Evolutionary conservation across 768 basidiomycete genomes (phyloP).

Genomic region (Xerocomellus dryophilus): DNA sequence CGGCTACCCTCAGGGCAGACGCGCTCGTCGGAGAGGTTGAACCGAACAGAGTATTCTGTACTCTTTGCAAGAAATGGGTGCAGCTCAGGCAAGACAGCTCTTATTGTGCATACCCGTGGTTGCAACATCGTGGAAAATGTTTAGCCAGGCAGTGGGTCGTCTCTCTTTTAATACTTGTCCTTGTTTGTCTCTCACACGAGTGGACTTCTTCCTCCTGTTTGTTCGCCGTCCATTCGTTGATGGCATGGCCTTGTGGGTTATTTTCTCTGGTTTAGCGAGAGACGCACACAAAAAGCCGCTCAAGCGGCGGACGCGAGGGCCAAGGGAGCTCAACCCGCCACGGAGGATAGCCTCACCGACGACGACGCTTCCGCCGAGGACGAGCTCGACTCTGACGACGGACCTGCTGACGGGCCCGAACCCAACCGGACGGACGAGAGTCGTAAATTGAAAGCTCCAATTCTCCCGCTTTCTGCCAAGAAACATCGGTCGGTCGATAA

Average conservation of each 20-base stretch:
- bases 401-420: conserved; percentile 22
- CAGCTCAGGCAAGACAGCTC: conserved; percentile 75
- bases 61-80: conserved; percentile 77
- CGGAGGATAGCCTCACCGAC: conserved; percentile 30
- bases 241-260: background rate
- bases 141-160: conserved; percentile 61
- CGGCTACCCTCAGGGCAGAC: conserved; percentile 66
- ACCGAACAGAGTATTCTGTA: conserved; percentile 71
- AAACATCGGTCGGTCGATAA: conserved; percentile 20
- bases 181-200: conserved; percentile 10
- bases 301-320: conserved; percentile 49
- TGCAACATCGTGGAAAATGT: conserved; percentile 76
- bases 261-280: conserved; percentile 40
- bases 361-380: conserved; percentile 34
- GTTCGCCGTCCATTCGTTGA: conserved; percentile 1
- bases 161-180: background rate
- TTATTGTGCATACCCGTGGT: conserved; percentile 81
- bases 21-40: conserved; percentile 65
- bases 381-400: conserved; percentile 39
- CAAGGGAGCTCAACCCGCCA: conserved; percentile 25
- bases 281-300: conserved; percentile 53
- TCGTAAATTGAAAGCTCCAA: conserved; percentile 23
- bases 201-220: background rate
- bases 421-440: conserved; percentile 22
- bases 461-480: conserved; percentile 22